Conservation (phyloP, 1,284 basidiomycete species). For the Malassezia sympodialis region DNA sequence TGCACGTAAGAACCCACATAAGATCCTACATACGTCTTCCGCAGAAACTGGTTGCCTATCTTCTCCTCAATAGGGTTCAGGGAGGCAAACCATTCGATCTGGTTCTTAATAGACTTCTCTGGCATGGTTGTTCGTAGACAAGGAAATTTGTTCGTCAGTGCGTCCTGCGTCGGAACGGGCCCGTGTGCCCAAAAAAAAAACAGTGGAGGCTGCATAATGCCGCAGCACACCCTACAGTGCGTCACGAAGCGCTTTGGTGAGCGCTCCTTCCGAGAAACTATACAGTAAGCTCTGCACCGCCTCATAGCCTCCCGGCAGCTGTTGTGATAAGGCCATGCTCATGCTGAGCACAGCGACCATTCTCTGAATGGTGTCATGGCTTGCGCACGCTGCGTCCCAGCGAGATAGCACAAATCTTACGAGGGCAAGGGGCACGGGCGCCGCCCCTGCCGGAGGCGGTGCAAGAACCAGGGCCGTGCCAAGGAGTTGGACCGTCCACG, state of each 20-base stretch:
- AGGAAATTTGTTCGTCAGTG: neutral
- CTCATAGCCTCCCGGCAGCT: neutral
- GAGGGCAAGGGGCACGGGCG: neutral
- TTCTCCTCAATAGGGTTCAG: conserved; percentile 46
- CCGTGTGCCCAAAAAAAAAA: neutral
- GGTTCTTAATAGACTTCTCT: conserved; percentile 35
- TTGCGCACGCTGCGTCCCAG: neutral
- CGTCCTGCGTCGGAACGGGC: neutral
- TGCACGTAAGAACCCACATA: neutral
- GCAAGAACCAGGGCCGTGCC: neutral
- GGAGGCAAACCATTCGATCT: conserved; percentile 47
- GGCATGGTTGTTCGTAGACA: conserved; percentile 26
- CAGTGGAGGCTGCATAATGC: neutral
- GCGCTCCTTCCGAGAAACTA: neutral
- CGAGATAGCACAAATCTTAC: neutral
- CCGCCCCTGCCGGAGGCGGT: neutral
- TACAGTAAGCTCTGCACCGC: neutral
- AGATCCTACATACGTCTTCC: conserved; percentile 36
- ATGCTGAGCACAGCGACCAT: neutral
- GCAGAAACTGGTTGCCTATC: conserved; percentile 43
- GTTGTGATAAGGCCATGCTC: neutral
- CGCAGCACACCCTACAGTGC: neutral
- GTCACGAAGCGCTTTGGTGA: neutral
- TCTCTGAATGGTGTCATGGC: neutral
- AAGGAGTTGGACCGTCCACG: neutral